Percentiles rank a stretch among this genome's conserved stretches.
These are phyloP conservation scores for Neonothopanus nambi DNA, from an alignment of 1,284 basidiomycete species.

Conservation along the genomic window DNA sequence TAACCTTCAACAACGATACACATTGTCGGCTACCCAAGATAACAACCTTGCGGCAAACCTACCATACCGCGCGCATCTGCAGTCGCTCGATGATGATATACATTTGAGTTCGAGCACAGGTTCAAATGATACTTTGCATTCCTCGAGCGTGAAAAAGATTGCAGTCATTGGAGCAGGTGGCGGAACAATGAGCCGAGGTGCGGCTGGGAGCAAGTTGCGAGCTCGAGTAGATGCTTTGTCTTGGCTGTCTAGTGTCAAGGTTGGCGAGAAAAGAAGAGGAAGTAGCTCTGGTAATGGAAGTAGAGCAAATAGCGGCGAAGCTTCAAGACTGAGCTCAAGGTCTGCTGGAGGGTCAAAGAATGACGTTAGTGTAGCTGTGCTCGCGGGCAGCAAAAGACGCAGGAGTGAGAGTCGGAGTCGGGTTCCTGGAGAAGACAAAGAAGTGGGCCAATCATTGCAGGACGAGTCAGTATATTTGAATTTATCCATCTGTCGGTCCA, in stretches of 20 bases:
- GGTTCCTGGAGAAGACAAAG: conserved; percentile 34
- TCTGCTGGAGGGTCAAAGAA: conserved; percentile 16
- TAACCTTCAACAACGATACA: conserved; percentile 3
- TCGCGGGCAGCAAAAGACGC: conserved; percentile 22
- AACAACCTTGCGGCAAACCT: background rate
- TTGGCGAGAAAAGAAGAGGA: conserved; percentile 41
- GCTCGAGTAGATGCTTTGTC: conserved; percentile 61
- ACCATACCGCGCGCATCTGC: background rate
- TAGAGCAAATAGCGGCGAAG: conserved; percentile 44
- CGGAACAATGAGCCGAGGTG: conserved; percentile 61
- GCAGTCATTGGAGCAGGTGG: conserved; percentile 4
- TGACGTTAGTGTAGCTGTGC: conserved; percentile 7
- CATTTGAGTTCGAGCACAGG: background rate
- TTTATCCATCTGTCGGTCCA: background rate
- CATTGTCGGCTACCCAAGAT: no score
- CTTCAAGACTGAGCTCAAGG: conserved; percentile 38
- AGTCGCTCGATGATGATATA: background rate
- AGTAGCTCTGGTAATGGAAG: conserved; percentile 56
- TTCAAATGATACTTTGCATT: conserved; percentile 6
- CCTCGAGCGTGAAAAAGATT: background rate
- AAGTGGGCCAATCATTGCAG: conserved; percentile 61
- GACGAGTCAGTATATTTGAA: conserved; percentile 63
- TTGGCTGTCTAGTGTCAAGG: conserved; percentile 74
- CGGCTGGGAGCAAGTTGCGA: conserved; percentile 44
- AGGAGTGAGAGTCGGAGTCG: conserved; percentile 47